Evolutionary conservation across 176 grass and related monocot species (phyloP).

Genomic region (Microstegium vimineum): DNA sequence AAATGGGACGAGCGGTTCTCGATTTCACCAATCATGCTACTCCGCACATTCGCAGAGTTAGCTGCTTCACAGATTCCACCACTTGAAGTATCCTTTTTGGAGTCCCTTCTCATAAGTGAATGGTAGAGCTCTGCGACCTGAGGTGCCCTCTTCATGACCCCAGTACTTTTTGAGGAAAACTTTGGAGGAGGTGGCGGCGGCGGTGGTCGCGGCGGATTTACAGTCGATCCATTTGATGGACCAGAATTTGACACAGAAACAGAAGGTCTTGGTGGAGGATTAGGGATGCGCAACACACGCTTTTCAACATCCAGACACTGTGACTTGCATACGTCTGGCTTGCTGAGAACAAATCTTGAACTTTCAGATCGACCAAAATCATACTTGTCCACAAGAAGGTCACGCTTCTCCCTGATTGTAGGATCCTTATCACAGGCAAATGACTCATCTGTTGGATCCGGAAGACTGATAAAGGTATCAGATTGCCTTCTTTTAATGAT

Average conservation of each 20-base stretch:
- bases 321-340: constrained; percentile 60
- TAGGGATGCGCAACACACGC: constrained; percentile 76
- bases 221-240: constrained; percentile 44
- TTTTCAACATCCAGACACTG: constrained; percentile 71
- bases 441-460: constrained; percentile 49
- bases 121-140: constrained; percentile 98
- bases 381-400: constrained; percentile 52
- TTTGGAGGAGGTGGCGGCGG: constrained; percentile 75
- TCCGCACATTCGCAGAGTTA: constrained; percentile 71
- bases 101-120: constrained; percentile 98
- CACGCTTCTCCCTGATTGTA: constrained; percentile 43
- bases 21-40: constrained; percentile 99
- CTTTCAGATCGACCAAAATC: constrained; percentile 62
- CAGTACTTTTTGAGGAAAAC: constrained; percentile 57
- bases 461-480: constrained; percentile 81
- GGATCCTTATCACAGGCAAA: constrained; percentile 44
- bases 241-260: constrained; percentile 45
- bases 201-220: constrained; percentile 58
- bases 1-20: constrained; percentile 97
- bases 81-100: constrained; percentile 74
- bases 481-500: constrained; percentile 82
- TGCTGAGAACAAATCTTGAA: constrained; percentile 61
- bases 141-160: constrained; percentile 91
- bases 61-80: constrained; percentile 70
- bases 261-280: constrained; percentile 94